Base-by-base conservation (phyloP, 176 grass and related monocot genomes). In the Lolium rigidum region DNA sequence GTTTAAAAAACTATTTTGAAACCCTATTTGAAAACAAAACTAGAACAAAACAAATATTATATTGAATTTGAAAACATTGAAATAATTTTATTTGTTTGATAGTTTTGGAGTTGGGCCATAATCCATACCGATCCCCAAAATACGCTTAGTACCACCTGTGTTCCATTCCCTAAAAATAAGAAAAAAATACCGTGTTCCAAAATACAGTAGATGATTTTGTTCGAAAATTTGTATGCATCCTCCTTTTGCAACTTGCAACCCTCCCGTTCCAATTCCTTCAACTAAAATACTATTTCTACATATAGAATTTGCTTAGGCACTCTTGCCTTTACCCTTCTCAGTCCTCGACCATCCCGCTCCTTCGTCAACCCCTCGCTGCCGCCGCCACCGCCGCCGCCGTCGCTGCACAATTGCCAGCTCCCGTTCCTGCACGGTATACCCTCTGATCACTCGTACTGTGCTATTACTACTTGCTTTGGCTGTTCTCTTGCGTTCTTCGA, bases 301-400 rank as follows among this genome's bases (percentile, higher is more conserved):
- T 63, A 71, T 18, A 63, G 77, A 80, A 74, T 80, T 80, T 73
- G 85, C 85, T 37, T 86, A 68, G 55, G 76, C 66, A 74, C 50
- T 86, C 85, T 38, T 49, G 67, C 67, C 85, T 86, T 86, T 51
- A 63, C 85, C 67, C 41, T 71, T 47, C 43, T 18, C 65, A 16
- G 38, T 80, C 64, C 76, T 80, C 55, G 24, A 56, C 56, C 85
- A 51, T 86, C 85, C 43, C 43, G 44, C 66, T 86, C 55, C 77
- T 86, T 58, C 67, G 77, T 73, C 67, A 41, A 86, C 67, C 20
- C 77, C 38, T 61, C 77, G 8, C 12, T 25, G 74, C 46, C 41
- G 62, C 75, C 49, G 31, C 65, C 64, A 9, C 61, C 51, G 7
- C 41, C 24, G 46, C 70, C 54, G 62, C 74, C 31, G 64, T 51